Conservation (phyloP, 495 filamentous ascomycete genomes). For the Mytilinidion resinicola region DNA sequence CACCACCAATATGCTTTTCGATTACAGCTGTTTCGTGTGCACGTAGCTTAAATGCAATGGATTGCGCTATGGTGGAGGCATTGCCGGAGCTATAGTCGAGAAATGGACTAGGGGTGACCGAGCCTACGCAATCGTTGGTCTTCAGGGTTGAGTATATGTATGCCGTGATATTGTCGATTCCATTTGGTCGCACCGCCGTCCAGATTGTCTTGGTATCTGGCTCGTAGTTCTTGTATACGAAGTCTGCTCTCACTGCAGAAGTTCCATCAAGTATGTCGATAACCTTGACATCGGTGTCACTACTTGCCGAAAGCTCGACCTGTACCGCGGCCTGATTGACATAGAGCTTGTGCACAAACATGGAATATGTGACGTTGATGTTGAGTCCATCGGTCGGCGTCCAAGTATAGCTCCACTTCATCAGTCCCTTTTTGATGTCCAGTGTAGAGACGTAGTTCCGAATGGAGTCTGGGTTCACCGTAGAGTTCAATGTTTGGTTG, state of each 20-base stretch:
- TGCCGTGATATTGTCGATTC: slow-evolving; percentile 51
- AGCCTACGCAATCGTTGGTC: slow-evolving; percentile 34
- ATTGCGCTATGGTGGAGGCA: slow-evolving; percentile 55
- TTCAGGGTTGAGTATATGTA: slow-evolving; percentile 51
- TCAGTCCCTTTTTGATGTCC: slow-evolving; percentile 55
- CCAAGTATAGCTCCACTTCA: slow-evolving; percentile 64
- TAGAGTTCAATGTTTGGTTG: slow-evolving; percentile 52
- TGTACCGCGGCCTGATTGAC: slow-evolving; percentile 59
- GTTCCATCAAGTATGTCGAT: slow-evolving; percentile 56
- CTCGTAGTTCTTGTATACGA: slow-evolving; percentile 45
- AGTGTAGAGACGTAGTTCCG: slow-evolving; percentile 56
- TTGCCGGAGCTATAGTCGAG: slow-evolving; percentile 39
- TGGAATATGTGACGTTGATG: slow-evolving; percentile 52
- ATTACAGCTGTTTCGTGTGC: slow-evolving; percentile 46
- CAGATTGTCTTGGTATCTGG: slow-evolving; percentile 47
- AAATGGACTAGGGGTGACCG: slow-evolving; percentile 42
- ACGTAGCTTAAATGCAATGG: slow-evolving; percentile 44
- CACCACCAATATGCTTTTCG: slow-evolving; percentile 55
- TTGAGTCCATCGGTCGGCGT: slow-evolving; percentile 44
- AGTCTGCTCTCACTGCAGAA: slow-evolving; percentile 52
- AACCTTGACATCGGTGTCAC: slow-evolving; percentile 44
- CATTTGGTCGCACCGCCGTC: slow-evolving; percentile 51
- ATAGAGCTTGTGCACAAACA: slow-evolving; percentile 56
- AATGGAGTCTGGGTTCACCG: slow-evolving; percentile 53
- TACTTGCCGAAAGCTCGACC: slow-evolving; percentile 47